Conservation (phyloP, 805 yeast species). For the Ogataea wickerhamii region DNA sequence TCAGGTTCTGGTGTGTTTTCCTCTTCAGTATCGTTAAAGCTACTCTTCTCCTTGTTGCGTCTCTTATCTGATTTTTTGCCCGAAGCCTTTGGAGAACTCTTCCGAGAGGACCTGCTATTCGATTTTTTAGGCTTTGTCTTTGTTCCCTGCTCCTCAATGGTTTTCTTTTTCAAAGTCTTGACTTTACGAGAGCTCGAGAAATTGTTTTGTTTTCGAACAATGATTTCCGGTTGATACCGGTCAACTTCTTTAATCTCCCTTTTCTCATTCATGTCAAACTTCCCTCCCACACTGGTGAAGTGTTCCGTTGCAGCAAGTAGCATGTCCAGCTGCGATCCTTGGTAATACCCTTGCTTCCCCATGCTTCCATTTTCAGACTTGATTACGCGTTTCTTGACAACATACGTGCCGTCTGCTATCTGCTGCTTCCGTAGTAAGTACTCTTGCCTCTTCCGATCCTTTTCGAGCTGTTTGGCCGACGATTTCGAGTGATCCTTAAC, state of each 20-base stretch:
- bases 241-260: slow-evolving; percentile 18
- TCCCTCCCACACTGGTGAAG: slow-evolving; percentile 24
- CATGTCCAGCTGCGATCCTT: slow-evolving; percentile 17
- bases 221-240: slow-evolving; percentile 16
- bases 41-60: not conserved
- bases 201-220: slow-evolving; percentile 1
- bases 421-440: slow-evolving; percentile 6
- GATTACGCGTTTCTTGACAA: slow-evolving; percentile 2
- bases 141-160: slow-evolving; percentile 2
- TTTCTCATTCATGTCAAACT: slow-evolving; percentile 5
- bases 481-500: slow-evolving; percentile 3
- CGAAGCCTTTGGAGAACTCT: not conserved
- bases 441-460: slow-evolving; percentile 1
- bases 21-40: not conserved
- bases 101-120: not conserved
- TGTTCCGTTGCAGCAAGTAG: slow-evolving; percentile 25
- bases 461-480: slow-evolving; percentile 5
- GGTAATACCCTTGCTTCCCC: slow-evolving; percentile 11
- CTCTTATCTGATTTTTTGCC: slow-evolving; percentile 2
- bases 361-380: slow-evolving; percentile 1
- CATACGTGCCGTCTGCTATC: slow-evolving; percentile 11
- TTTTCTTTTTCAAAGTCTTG: slow-evolving; percentile 13
- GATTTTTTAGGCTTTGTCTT: slow-evolving; percentile 2
- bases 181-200: slow-evolving; percentile 2
- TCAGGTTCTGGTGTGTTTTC: not conserved